Conservation (phyloP, 140 eudicot species). For the Senecio squalidus region DNA sequence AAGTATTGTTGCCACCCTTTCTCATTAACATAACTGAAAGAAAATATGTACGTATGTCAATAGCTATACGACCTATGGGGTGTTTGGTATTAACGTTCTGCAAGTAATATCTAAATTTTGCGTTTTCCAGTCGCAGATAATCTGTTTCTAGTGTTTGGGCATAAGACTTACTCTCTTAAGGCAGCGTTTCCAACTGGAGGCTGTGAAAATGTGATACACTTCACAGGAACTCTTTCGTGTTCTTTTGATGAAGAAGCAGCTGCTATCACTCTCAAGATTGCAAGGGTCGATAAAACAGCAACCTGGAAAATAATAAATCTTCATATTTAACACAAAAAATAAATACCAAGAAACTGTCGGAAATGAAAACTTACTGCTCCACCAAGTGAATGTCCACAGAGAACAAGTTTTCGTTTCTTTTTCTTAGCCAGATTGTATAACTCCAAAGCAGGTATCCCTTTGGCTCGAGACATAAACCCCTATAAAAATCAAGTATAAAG, state of each 20-base stretch:
- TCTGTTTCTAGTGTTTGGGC: not conserved
- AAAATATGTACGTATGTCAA: constrained; percentile 3
- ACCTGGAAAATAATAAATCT: constrained; percentile 42
- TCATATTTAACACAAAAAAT: constrained; percentile 5
- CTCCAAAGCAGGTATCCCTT: constrained; percentile 99
- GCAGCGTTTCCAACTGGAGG: constrained; percentile 99
- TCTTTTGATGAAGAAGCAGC: constrained; percentile 78
- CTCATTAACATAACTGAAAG: constrained; percentile 71
- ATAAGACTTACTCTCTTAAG: constrained; percentile 73
- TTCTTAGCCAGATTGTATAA: constrained; percentile 94
- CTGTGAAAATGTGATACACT: constrained; percentile 97
- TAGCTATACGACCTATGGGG: not conserved
- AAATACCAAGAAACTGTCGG: not conserved
- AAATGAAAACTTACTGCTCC: constrained; percentile 80
- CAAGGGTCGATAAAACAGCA: constrained; percentile 96
- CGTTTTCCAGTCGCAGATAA: no score
- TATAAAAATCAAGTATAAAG: constrained; percentile 7
- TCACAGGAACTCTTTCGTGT: constrained; percentile 77
- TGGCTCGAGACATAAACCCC: constrained; percentile 99
- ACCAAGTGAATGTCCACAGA: constrained; percentile 99
- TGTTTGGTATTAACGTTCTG: not conserved
- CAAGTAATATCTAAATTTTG: not conserved
- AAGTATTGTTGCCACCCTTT: constrained; percentile 93
- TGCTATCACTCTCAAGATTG: constrained; percentile 87
- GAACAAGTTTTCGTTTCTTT: constrained; percentile 83